Base-by-base conservation (phyloP, 2,329 filamentous ascomycete species). In the Microdochium paspali region DNA sequence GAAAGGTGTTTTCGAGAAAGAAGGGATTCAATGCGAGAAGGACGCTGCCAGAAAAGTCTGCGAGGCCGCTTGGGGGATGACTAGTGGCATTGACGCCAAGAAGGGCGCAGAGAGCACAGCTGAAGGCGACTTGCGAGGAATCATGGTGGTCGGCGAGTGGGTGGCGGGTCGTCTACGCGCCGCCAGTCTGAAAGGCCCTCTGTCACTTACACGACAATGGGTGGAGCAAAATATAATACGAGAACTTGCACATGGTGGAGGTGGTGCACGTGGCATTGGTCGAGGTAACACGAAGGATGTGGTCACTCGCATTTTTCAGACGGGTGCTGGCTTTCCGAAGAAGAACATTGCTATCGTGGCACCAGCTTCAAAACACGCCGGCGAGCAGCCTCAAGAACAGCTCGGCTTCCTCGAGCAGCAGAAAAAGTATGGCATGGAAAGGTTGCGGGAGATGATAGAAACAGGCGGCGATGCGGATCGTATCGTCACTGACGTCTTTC, bases 81-180 rank as follows among this genome's bases (percentile, higher is more conserved):
- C 76, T 15, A 82, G 76, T 51, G 81, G 83, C n/a, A 77, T 84
- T 48, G 84, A 90, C 54, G 79, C 77, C 21, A 81, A 77, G 44
- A 78, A 78, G 32, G 83, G 84, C 0, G 79, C 82, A 20, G 84
- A 87, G 54, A 79, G 77, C 53, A 77, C 75, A n/a, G 77, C 79
- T 1, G 77, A 84, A 54, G 83, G 83, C 25, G 88, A 94, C 59
- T 77, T 94, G 28, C 79, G 88, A 54, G 85, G 87, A 32, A 79
- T 91, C 49, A 87, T 94, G 83, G 87, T 94, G 0, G 85, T 91
- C 3, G 84, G 84, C 35, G 87, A 94, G 64, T 93, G 88, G 88
- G 86, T 90, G 13, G 88, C 87, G 18, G 77, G 84, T 10, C 82
- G 85, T 39, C 71, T 90, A 44, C 76, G 75, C 53, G 69, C 76